These are phyloP conservation scores for Suillus sp. DNA, from an alignment of 768 basidiomycete species.

Conservation along the genomic window DNA sequence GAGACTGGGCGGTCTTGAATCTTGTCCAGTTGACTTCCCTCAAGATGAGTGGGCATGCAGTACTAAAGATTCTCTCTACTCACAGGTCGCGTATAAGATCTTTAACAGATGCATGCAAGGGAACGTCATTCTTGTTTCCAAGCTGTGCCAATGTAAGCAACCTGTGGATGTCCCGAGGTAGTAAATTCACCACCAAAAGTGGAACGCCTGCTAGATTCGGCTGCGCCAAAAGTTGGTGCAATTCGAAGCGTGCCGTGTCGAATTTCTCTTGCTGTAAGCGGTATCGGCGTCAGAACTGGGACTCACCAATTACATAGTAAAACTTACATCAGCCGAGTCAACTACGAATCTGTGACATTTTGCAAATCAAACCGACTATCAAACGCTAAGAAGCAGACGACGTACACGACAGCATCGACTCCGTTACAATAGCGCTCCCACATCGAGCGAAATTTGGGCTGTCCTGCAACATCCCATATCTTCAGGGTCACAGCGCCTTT, in stretches of 20 bases:
- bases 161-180: background rate
- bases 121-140: conserved; percentile 92
- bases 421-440: conserved; percentile 95
- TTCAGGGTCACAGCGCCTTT: conserved; percentile 91
- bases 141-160: conserved; percentile 45
- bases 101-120: conserved; percentile 74
- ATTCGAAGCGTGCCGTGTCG: conserved; percentile 79
- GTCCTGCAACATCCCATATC: conserved; percentile 95
- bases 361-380: background rate
- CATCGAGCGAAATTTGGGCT: conserved; percentile 93
- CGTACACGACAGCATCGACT: conserved; percentile 90
- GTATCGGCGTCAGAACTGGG: conserved; percentile 9
- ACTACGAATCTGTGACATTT: conserved; percentile 74
- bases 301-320: background rate
- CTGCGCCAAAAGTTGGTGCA: conserved; percentile 77
- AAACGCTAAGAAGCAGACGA: conserved; percentile 10
- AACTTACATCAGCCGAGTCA: conserved; percentile 81
- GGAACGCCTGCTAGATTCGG: conserved; percentile 71
- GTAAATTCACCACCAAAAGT: conserved; percentile 69
- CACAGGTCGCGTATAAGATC: conserved; percentile 81
- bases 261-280: conserved; percentile 70
- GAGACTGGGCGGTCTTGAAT: conserved; percentile 82
- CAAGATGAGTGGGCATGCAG: conserved; percentile 2
- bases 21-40: conserved; percentile 69
- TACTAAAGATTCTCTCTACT: conserved; percentile 26